A percentile compares a stretch with the other conserved stretches of the same genome.
Evolutionary conservation across 2,329 filamentous ascomycete genomes (phyloP).

Genomic region (Lithohypha guttulata): DNA sequence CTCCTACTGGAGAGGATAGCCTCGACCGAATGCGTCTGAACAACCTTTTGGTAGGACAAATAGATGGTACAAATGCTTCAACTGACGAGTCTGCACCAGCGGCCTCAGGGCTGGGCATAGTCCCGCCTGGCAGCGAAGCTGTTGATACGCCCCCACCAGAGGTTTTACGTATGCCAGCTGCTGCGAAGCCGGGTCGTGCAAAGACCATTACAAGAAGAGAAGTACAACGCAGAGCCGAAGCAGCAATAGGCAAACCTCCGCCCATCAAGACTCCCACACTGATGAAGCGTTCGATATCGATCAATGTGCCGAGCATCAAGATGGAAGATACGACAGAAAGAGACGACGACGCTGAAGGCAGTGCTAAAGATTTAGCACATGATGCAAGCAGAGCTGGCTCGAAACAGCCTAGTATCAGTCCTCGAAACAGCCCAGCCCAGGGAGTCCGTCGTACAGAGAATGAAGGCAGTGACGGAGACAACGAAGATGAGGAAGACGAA

Average conservation of each 20-base stretch:
- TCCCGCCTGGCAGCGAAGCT: slow-evolving; percentile 6
- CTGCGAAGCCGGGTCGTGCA: slow-evolving; percentile 30
- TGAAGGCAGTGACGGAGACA: slow-evolving; percentile 7
- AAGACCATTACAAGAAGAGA: slow-evolving; percentile 51
- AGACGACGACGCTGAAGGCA: slow-evolving; percentile 3
- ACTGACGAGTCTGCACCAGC: background rate
- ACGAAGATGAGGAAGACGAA: slow-evolving; percentile 16
- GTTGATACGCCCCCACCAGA: slow-evolving; percentile 8
- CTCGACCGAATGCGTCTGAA: slow-evolving; percentile 39
- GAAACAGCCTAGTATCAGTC: slow-evolving; percentile 5
- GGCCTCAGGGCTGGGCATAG: slow-evolving; percentile 19
- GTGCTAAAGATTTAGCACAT: background rate
- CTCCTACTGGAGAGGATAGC: slow-evolving; percentile 32
- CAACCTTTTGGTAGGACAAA: slow-evolving; percentile 33
- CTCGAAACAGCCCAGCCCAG: background rate
- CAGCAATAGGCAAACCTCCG: slow-evolving; percentile 37
- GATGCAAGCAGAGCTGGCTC: slow-evolving; percentile 7
- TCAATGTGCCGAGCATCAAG: slow-evolving; percentile 16
- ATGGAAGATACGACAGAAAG: slow-evolving; percentile 7
- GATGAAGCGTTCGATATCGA: slow-evolving; percentile 16
- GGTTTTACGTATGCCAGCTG: slow-evolving; percentile 12
- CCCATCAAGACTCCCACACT: slow-evolving; percentile 26
- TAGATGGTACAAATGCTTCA: slow-evolving; percentile 13
- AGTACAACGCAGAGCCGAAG: slow-evolving; percentile 48
- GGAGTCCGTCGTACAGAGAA: background rate